A percentile compares a stretch with the other conserved stretches of the same genome.
These are phyloP conservation scores for Populus hybrid DNA, from an alignment of 441 rosid species.

Conservation along the genomic window DNA sequence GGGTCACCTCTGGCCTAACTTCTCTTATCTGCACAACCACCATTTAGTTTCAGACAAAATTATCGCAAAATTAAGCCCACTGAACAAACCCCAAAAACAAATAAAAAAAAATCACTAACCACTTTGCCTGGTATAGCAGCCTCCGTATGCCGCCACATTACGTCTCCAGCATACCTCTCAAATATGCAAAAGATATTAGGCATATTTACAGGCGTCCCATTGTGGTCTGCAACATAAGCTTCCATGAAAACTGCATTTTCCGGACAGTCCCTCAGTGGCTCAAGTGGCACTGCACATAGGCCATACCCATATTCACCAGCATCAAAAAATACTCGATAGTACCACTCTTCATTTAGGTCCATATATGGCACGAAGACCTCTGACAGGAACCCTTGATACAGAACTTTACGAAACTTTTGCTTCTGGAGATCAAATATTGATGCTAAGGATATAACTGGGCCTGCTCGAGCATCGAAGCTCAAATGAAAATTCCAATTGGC, in stretches of 20 bases:
- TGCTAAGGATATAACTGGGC: slow-evolving; percentile 47
- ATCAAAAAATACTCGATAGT: slow-evolving; percentile 37
- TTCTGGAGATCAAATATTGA: slow-evolving; percentile 41
- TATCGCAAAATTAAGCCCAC: not conserved
- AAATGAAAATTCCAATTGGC: slow-evolving; percentile 62
- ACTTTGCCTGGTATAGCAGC: slow-evolving; percentile 28
- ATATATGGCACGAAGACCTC: slow-evolving; percentile 56
- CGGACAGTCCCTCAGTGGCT: slow-evolving; percentile 37
- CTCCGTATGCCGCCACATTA: slow-evolving; percentile 67
- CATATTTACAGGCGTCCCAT: slow-evolving; percentile 34
- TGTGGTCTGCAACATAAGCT: slow-evolving; percentile 28
- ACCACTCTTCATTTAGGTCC: slow-evolving; percentile 57
- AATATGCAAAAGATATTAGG: slow-evolving; percentile 47
- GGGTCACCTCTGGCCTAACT: slow-evolving; percentile 51
- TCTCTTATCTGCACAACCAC: too few relatives aligned
- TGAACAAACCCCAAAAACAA: not conserved
- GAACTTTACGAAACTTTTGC: slow-evolving; percentile 29
- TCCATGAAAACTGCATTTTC: slow-evolving; percentile 47
- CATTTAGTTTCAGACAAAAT: not conserved
- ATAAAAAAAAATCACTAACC: slow-evolving; percentile 14
- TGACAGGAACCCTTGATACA: slow-evolving; percentile 44
- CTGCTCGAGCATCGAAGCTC: slow-evolving; percentile 41
- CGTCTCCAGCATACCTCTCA: slow-evolving; percentile 49
- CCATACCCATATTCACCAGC: slow-evolving; percentile 55
- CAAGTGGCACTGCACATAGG: slow-evolving; percentile 24